phyloP scores from a whole-genome alignment of 1,139 yeast species.

The Saccharomyces hybrid region DNA sequence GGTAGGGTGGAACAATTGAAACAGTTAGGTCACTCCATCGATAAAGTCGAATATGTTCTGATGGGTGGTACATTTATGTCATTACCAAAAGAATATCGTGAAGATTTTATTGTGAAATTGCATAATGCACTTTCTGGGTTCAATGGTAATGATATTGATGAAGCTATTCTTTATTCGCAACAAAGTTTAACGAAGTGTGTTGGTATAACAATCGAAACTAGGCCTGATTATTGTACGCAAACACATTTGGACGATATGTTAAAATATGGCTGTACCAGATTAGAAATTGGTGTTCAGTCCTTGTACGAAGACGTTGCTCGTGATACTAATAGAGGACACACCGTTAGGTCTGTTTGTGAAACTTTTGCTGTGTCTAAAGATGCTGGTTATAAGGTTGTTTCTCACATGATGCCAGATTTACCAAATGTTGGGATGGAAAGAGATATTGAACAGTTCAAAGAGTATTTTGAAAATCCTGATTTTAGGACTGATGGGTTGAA shows the following conservation, averaged over 20 bases:
- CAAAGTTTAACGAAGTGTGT: slow-evolving; percentile 96
- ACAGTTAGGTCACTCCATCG: slow-evolving; percentile 92
- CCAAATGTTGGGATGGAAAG: slow-evolving; percentile 99
- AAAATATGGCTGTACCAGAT: slow-evolving; percentile 90
- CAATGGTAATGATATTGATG: slow-evolving; percentile 81
- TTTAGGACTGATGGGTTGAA: slow-evolving; percentile 96
- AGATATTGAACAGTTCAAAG: slow-evolving; percentile 90
- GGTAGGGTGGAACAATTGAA: slow-evolving; percentile 95
- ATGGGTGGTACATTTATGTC: slow-evolving; percentile 99
- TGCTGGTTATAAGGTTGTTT: slow-evolving; percentile 95
- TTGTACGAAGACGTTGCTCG: slow-evolving; percentile 98
- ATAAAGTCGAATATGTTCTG: slow-evolving; percentile 92
- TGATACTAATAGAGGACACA: slow-evolving; percentile 97
- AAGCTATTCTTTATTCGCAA: slow-evolving; percentile 84
- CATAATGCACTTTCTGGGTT: slow-evolving; percentile 95
- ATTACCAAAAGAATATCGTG: slow-evolving; percentile 80
- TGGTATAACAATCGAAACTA: slow-evolving; percentile 95
- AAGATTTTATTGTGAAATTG: slow-evolving; percentile 75
- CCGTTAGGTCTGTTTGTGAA: slow-evolving; percentile 92
- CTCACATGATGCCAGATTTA: slow-evolving; percentile 99
- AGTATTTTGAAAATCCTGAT: slow-evolving; percentile 93
- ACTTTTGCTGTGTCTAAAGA: slow-evolving; percentile 94
- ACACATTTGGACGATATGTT: slow-evolving; percentile 94
- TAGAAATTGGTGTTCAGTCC: slow-evolving; percentile 95
- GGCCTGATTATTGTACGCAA: slow-evolving; percentile 98